Evolutionary conservation across 1,284 basidiomycete species (phyloP), one percentile per base, ranked within the genome.

Genomic region (Mycosarcoma mackinlayi): DNA sequence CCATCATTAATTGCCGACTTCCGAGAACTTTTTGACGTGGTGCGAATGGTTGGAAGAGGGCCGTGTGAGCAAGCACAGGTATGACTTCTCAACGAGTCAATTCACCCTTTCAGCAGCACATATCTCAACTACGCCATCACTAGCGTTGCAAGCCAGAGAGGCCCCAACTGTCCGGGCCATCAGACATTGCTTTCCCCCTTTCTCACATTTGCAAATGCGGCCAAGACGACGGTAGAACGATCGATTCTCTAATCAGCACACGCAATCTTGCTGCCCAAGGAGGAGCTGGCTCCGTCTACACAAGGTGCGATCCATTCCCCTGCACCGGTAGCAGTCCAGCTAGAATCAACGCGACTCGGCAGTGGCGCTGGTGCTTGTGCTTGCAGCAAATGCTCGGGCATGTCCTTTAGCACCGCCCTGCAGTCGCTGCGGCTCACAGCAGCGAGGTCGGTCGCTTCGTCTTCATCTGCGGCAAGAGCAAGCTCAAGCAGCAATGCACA

Each of bases 361-460:
- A 4, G 10, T 18, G 30, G 41, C 30, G 16, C 40, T 18, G 40
- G 30, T 34, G 23, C 21, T 19, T 31, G 41, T 52, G 42, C 48
- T 42, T 48, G 33, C 48, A 21, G 33, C 42, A 52, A 38, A 59
- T 66, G 63, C 42, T 33, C 34, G 56, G 63, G 63, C 52, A 66
- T 66, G 63, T 59, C 52, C 56, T 47, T 66, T 42, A 66, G 63
- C 48, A 38, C 44, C 48, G 52, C 52, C 42, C 41, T 66, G 37
- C 63, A 59, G 42, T 53, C 56, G 63, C 63, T 66, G 56, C 56
- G 63, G 21, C 44, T 47, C 6, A 21, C 56, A 51, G 56, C 52
- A 47, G 52, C 63, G 38, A 59, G 56, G 52, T 51, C 52, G 27
- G 27, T 55, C 39, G 46, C 51, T 18, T 33, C 33, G 14, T 23